Percentiles rank a stretch among this genome's conserved stretches.
These are phyloP conservation scores for Spencermartinsiella europaea DNA, from an alignment of 805 yeast genomes.

Conservation along the genomic window DNA sequence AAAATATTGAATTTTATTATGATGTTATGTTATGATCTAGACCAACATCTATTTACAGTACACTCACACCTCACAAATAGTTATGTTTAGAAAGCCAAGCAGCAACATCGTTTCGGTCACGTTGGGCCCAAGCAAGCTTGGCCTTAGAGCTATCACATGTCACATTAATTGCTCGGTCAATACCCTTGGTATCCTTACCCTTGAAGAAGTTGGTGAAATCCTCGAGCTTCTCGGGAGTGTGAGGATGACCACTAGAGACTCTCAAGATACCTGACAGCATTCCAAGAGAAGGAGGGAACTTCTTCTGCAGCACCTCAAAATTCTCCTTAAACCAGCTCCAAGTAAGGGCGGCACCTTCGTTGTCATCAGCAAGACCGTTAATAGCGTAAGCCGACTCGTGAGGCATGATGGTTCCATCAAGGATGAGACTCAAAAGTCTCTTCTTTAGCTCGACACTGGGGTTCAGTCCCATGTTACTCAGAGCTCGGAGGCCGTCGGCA, in stretches of 20 bases:
- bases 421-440: slow-evolving; percentile 51
- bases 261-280: slow-evolving; percentile 74
- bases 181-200: slow-evolving; percentile 46
- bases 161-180: slow-evolving; percentile 53
- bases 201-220: slow-evolving; percentile 49
- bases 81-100: slow-evolving; percentile 36
- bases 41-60: too few relatives aligned
- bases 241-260: slow-evolving; percentile 55
- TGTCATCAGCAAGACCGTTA: slow-evolving; percentile 61
- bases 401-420: slow-evolving; percentile 52
- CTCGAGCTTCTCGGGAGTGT: slow-evolving; percentile 48
- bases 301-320: slow-evolving; percentile 64
- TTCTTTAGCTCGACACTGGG: slow-evolving; percentile 46
- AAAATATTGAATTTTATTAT: too few relatives aligned
- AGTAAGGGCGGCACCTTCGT: slow-evolving; percentile 54
- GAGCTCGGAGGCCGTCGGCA: slow-evolving; percentile 66
- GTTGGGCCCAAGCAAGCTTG: slow-evolving; percentile 46
- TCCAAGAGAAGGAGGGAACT: slow-evolving; percentile 74
- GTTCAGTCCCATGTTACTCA: slow-evolving; percentile 64
- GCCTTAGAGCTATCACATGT: slow-evolving; percentile 50
- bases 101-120: slow-evolving; percentile 40
- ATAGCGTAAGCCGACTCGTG: slow-evolving; percentile 79
- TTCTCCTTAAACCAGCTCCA: slow-evolving; percentile 68
- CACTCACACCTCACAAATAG: not conserved
- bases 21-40: too few relatives aligned